These are phyloP conservation scores for Thuidium tamariscinum DNA, from an alignment of 225 moss, liverwort and hornwort genomes.

Conservation along the genomic window DNA sequence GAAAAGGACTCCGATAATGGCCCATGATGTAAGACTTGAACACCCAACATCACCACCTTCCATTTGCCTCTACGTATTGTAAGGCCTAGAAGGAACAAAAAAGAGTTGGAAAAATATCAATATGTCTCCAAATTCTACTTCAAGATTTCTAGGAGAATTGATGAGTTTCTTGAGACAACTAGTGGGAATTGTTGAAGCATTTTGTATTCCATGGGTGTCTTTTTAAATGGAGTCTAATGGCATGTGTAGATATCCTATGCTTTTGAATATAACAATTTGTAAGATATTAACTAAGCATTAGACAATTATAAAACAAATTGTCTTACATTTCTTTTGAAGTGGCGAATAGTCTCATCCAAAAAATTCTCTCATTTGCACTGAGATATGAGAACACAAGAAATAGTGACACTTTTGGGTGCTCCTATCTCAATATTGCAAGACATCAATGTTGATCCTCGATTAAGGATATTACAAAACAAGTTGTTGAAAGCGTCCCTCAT, in stretches of 20 bases:
- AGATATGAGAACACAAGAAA: rapidly evolving
- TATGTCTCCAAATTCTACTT: neutral
- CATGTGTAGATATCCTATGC: neutral
- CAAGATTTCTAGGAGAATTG: neutral
- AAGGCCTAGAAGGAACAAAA: neutral
- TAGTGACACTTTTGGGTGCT: neutral
- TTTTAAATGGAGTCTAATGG: neutral
- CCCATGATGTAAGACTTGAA: rapidly evolving
- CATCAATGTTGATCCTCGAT: neutral
- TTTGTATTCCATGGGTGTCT: rapidly evolving
- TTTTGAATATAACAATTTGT: too few species aligned
- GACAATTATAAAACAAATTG: neutral
- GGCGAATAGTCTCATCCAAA: rapidly evolving
- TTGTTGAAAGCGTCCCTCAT: too few species aligned
- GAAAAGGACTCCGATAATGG: rapidly evolving
- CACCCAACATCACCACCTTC: neutral
- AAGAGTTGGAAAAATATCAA: rapidly evolving
- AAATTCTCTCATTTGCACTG: rapidly evolving
- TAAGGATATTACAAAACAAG: neutral
- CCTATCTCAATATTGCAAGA: rapidly evolving
- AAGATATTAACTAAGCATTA: rapidly evolving
- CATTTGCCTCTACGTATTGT: rapidly evolving
- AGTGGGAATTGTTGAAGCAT: neutral
- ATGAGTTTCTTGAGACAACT: neutral
- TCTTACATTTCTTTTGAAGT: neutral